phyloP scores from a whole-genome alignment of 441 rosid genomes.

The Bruguiera hainesii region DNA sequence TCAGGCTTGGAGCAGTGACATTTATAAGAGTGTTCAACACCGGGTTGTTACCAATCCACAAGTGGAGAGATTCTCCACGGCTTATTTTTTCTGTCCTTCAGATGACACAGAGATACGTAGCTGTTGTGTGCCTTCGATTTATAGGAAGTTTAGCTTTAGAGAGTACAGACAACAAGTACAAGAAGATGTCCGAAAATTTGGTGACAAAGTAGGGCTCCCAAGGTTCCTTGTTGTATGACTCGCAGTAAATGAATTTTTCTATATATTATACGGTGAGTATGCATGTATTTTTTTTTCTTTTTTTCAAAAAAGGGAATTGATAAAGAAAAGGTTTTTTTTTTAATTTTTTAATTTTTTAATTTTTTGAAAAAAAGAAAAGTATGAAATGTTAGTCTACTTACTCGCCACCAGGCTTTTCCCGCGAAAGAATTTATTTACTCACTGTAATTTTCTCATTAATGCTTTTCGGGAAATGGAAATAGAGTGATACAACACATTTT shows the following conservation, averaged over 20 bases:
- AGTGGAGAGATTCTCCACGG: conserved; percentile 73
- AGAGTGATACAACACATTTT: too few relatives aligned
- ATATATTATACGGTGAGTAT: not conserved
- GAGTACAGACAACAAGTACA: conserved; percentile 75
- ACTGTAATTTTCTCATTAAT: too few relatives aligned
- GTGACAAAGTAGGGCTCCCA: conserved; percentile 80
- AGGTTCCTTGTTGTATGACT: conserved; percentile 43
- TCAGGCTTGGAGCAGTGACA: conserved; percentile 91
- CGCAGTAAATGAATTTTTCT: not conserved
- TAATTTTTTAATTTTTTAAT: too few relatives aligned
- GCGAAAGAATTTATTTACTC: too few relatives aligned
- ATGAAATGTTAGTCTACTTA: too few relatives aligned
- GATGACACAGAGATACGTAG: conserved; percentile 58
- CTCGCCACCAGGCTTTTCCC: too few relatives aligned
- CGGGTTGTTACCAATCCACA: conserved; percentile 67
- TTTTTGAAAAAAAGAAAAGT: too few relatives aligned
- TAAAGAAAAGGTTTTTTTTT: too few relatives aligned
- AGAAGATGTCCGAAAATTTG: conserved; percentile 66
- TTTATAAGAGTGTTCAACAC: conserved; percentile 79
- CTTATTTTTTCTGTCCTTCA: conserved; percentile 89
- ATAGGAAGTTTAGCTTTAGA: conserved; percentile 67
- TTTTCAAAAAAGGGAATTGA: not conserved
- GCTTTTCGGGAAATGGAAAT: too few relatives aligned
- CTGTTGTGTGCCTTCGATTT: conserved; percentile 43
- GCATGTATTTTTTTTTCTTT: not conserved